Base-by-base conservation (phyloP, 2,329 filamentous ascomycete species). In the Septoria petroselini region DNA sequence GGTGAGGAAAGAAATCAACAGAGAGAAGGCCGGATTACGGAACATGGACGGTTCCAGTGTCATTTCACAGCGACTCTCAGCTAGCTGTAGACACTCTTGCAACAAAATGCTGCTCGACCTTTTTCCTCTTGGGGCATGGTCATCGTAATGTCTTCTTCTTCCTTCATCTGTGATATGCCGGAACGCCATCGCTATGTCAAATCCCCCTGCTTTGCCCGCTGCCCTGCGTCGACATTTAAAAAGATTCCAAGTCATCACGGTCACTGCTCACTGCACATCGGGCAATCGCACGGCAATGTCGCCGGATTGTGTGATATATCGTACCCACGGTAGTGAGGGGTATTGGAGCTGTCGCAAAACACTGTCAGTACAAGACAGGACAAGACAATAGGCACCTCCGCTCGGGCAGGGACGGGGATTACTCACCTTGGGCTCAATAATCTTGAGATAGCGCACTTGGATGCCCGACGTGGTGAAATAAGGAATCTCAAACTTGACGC, bases 381-480 rank as follows among this genome's bases (percentile, higher is more conserved):
- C 62, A 35, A 61, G 53, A 44, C 21, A 23, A 34, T 38, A 18
- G 34, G n/a, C n/a, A 15, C 8, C 7, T n/a, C 7, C 9, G 12
- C 1, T 19, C 4, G 52, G 14, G 30, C 35, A 37, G 19, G 30
- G 19, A 57, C 9, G 21, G 6, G 21, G 18, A 19, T 2, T 6
- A 31, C 61, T 48, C 76, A 95, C 91, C 88, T 98, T 98, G 39
- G 93, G 93, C 73, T 98, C 93, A 58, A 95, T 97, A 66, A 98
- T 98, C 80, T 98, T 98, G 70, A 98, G 73, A 71, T 98, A 98
- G 65, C 93, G 83, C 64, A 98, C 93, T 72, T 98, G 94, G 62
- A 98, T 98, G 58, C 93, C 93, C 73, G 88, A 94, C 2, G 94
- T 98, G n/a, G 93, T 98, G 70, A 98, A 98, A 73, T 98, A 98